A percentile compares a stretch with the other conserved stretches of the same genome.
phyloP scores from a whole-genome alignment of 495 filamentous ascomycete genomes.

The Platismatia glauca region DNA sequence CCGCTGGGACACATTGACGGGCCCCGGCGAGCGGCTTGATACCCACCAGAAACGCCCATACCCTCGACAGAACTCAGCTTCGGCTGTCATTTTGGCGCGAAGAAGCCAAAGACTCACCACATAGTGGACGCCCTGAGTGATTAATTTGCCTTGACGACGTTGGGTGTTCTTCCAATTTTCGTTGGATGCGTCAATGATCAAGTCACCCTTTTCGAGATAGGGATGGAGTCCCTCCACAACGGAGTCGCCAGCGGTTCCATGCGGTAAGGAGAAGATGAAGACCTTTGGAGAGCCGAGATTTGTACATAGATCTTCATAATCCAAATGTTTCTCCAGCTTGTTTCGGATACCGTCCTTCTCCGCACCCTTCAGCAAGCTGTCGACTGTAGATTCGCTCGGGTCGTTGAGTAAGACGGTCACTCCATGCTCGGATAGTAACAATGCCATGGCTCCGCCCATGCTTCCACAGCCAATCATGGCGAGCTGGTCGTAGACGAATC shows the following conservation, averaged over 20 bases:
- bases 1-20: conserved; percentile 61
- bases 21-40: conserved; percentile 56
- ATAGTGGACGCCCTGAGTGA: conserved; percentile 48
- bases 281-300: conserved; percentile 35
- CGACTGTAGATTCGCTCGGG: conserved; percentile 40
- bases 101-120: conserved; percentile 26
- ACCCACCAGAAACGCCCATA: conserved; percentile 61
- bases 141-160: conserved; percentile 48
- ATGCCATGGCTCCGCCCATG: conserved; percentile 38
- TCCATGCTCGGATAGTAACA: conserved; percentile 54
- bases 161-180: conserved; percentile 64
- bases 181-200: conserved; percentile 65
- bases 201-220: conserved; percentile 51
- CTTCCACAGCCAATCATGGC: conserved; percentile 11
- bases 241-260: conserved; percentile 57
- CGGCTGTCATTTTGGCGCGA: background rate
- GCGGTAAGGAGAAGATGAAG: conserved; percentile 61
- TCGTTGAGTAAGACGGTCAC: conserved; percentile 50
- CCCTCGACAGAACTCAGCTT: conserved; percentile 26
- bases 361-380: conserved; percentile 31
- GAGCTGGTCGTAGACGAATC: background rate
- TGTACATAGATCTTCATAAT: conserved; percentile 34
- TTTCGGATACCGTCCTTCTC: conserved; percentile 29
- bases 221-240: conserved; percentile 51
- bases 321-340: conserved; percentile 31